Percentiles rank a stretch among this genome's conserved stretches.
Evolutionary conservation across 2,329 filamentous ascomycete genomes (phyloP).

Genomic region (Ophiocordyceps camponoti-floridani): DNA sequence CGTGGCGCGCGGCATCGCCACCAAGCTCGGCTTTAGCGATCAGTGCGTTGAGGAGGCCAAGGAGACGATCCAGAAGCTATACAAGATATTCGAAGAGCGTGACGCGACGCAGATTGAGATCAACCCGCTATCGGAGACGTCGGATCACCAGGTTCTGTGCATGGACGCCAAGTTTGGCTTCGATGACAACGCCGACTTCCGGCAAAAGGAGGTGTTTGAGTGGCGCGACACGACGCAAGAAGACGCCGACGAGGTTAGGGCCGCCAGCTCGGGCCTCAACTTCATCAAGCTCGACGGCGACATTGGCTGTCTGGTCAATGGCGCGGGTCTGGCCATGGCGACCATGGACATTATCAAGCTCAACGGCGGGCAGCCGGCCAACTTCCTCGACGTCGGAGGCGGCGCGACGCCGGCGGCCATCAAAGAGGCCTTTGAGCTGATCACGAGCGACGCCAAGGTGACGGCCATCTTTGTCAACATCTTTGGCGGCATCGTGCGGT

Average conservation of each 20-base stretch:
- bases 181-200: slow-evolving; percentile 97
- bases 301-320: slow-evolving; percentile 98
- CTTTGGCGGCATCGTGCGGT: slow-evolving; percentile 96
- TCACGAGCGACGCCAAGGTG: slow-evolving; percentile 96
- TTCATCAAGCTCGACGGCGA: slow-evolving; percentile 99
- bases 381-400: slow-evolving; percentile 97
- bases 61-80: slow-evolving; percentile 95
- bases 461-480: slow-evolving; percentile 99
- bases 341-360: slow-evolving; percentile 99
- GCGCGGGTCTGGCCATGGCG: slow-evolving; percentile 96
- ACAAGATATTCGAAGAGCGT: slow-evolving; percentile 96
- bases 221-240: slow-evolving; percentile 93
- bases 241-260: slow-evolving; percentile 93
- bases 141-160: slow-evolving; percentile 92
- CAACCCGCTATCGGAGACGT: slow-evolving; percentile 96
- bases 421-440: slow-evolving; percentile 93
- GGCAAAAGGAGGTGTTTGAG: slow-evolving; percentile 88
- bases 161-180: slow-evolving; percentile 99
- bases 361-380: slow-evolving; percentile 87
- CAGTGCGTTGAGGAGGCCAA: slow-evolving; percentile 93
- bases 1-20: slow-evolving; percentile 76
- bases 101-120: slow-evolving; percentile 99
- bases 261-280: slow-evolving; percentile 86
- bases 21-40: slow-evolving; percentile 89
- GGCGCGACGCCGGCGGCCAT: slow-evolving; percentile 94